Evolutionary conservation across 768 basidiomycete species (phyloP).

Genomic region (Ramaria sp.): DNA sequence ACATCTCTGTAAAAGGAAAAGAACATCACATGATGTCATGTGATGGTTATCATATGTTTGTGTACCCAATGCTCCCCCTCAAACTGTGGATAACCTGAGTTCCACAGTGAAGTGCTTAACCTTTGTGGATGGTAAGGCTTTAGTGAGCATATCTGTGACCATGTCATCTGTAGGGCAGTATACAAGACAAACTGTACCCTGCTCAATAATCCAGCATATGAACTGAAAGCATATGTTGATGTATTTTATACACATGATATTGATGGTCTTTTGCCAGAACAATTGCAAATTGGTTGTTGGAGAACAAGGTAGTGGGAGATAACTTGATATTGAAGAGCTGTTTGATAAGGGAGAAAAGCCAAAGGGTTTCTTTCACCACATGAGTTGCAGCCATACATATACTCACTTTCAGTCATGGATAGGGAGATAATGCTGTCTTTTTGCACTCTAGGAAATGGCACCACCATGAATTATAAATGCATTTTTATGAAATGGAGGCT

Average conservation of each 20-base stretch:
- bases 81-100: too few relatives aligned
- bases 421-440: conserved; percentile 19
- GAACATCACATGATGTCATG: too few relatives aligned
- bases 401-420: conserved; percentile 32
- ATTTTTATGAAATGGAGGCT: too few relatives aligned
- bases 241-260: conserved; percentile 27
- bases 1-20: too few relatives aligned
- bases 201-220: conserved; percentile 23
- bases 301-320: conserved; percentile 9
- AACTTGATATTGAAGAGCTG: conserved; percentile 7
- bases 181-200: conserved; percentile 13
- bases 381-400: conserved; percentile 31
- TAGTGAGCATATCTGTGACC: conserved; percentile 26
- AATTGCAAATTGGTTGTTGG: conserved; percentile 20
- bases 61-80: too few relatives aligned
- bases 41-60: too few relatives aligned
- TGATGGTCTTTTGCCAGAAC: conserved; percentile 15
- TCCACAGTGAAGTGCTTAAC: too few relatives aligned
- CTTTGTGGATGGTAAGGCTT: conserved; percentile 15
- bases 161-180: conserved; percentile 21
- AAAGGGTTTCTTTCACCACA: conserved; percentile 18
- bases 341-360: conserved; percentile 12
- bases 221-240: conserved; percentile 29
- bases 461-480: too few relatives aligned
- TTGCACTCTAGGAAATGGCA: too few relatives aligned